Conservation (phyloP, 169 alveolate species). For the Cryptosporidium muris region DNA sequence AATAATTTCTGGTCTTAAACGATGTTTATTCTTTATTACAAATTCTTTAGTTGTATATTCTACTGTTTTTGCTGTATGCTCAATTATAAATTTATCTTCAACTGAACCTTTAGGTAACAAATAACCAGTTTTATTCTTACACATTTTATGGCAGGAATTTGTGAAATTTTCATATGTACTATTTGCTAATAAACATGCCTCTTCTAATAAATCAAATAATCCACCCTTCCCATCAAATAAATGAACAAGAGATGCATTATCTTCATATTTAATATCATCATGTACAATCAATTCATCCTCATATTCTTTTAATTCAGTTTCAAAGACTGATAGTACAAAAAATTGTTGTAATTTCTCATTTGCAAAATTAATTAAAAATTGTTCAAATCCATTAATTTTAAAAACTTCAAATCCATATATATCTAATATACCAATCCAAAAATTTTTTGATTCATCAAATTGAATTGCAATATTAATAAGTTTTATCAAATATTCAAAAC, state of each 20-base stretch:
- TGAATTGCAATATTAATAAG: constrained; percentile 79
- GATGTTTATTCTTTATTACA: constrained; percentile 74
- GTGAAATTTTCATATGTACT: constrained; percentile 76
- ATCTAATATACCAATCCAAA: constrained; percentile 95
- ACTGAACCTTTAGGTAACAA: constrained; percentile 73
- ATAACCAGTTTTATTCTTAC: constrained; percentile 67
- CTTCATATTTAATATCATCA: constrained; percentile 64
- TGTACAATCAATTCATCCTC: constrained; percentile 77
- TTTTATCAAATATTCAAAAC: constrained; percentile 80
- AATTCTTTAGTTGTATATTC: constrained; percentile 75
- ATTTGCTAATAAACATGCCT: constrained; percentile 74
- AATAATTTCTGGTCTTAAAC: constrained; percentile 73
- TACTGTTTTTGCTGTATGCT: constrained; percentile 77
- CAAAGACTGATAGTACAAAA: constrained; percentile 90
- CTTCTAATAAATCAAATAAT: constrained; percentile 74
- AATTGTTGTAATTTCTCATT: constrained; percentile 96
- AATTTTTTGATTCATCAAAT: constrained; percentile 75
- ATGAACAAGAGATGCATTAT: constrained; percentile 43
- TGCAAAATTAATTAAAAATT: constrained; percentile 96
- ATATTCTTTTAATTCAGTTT: constrained; percentile 88
- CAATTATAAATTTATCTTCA: constrained; percentile 48
- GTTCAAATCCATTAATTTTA: constrained; percentile 95
- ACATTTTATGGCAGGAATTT: constrained; percentile 73
- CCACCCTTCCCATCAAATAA: constrained; percentile 73
- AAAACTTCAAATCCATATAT: constrained; percentile 98